Evolutionary conservation across 2,329 filamentous ascomycete genomes (phyloP).

Genomic region (Colletotrichum euphorbiae): DNA sequence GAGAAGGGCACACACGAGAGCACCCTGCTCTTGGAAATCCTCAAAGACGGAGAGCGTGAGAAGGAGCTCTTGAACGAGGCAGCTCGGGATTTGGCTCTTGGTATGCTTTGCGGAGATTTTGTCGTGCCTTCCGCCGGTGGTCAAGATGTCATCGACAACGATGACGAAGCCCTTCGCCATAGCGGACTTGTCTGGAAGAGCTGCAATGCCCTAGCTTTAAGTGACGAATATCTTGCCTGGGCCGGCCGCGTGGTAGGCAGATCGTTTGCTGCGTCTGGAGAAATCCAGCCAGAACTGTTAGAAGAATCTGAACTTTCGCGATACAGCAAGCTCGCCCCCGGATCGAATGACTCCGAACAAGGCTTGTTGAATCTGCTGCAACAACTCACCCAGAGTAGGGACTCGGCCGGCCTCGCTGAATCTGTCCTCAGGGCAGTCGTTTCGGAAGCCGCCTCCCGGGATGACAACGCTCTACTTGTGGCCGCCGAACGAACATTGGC

Average conservation of each 20-base stretch:
- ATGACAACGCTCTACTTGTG: slow-evolving; percentile 60
- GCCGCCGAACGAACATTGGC: slow-evolving; percentile 65
- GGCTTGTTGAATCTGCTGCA: slow-evolving; percentile 72
- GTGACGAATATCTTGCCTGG: slow-evolving; percentile 82
- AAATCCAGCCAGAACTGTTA: slow-evolving; percentile 70
- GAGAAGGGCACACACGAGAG: slow-evolving; percentile 80
- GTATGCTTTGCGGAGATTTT: slow-evolving; percentile 81
- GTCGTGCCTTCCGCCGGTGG: slow-evolving; percentile 66
- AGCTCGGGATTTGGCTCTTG: slow-evolving; percentile 77
- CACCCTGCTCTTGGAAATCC: slow-evolving; percentile 80
- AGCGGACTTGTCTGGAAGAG: slow-evolving; percentile 81
- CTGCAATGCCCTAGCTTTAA: slow-evolving; percentile 72
- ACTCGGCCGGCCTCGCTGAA: slow-evolving; percentile 69
- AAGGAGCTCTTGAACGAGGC: slow-evolving; percentile 75
- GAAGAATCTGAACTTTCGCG: slow-evolving; percentile 68
- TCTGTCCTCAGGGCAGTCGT: slow-evolving; percentile 68
- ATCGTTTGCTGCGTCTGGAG: slow-evolving; percentile 82
- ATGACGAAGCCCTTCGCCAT: slow-evolving; percentile 71
- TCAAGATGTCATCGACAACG: slow-evolving; percentile 74
- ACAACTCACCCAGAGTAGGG: slow-evolving; percentile 68
- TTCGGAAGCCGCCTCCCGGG: slow-evolving; percentile 61
- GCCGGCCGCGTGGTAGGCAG: slow-evolving; percentile 86
- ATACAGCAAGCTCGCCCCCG: slow-evolving; percentile 60
- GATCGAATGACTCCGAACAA: slow-evolving; percentile 69
- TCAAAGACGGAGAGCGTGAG: slow-evolving; percentile 76